A percentile compares a stretch with the other conserved stretches of the same genome.
Conservation (phyloP, 345 rosid species). For the Syzygium grande region DNA sequence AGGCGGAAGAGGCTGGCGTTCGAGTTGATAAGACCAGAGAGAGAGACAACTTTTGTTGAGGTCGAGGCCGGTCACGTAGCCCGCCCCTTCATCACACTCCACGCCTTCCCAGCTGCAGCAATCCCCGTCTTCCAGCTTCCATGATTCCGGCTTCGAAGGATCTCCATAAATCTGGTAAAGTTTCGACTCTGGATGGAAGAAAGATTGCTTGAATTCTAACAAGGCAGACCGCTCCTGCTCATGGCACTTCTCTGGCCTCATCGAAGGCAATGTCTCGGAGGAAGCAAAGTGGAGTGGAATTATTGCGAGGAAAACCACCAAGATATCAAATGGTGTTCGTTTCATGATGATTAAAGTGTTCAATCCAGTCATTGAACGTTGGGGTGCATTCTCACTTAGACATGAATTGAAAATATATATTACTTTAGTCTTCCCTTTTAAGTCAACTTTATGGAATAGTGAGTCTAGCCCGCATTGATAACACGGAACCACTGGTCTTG, state of each 20-base stretch:
- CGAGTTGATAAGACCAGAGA: constrained; percentile 6
- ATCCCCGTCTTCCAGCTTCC: neutral
- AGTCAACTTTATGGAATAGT: neutral
- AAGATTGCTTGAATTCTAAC: neutral
- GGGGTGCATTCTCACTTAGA: neutral
- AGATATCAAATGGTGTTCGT: neutral
- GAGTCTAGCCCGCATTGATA: rapidly evolving
- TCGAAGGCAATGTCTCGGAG: neutral
- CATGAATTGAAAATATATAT: neutral
- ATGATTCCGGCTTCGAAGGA: neutral
- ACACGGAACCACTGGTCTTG: neutral
- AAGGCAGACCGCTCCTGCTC: neutral
- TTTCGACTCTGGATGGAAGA: no score
- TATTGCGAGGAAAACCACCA: neutral
- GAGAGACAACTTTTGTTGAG: constrained; percentile 5
- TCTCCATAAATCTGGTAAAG: no score
- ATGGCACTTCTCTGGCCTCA: neutral
- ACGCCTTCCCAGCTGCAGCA: constrained; percentile 2
- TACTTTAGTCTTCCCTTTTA: neutral
- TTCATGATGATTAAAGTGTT: neutral
- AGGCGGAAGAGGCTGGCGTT: constrained; percentile 10
- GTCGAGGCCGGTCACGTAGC: constrained; percentile 10
- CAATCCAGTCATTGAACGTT: neutral
- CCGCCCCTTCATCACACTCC: constrained; percentile 1
- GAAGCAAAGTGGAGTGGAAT: neutral